Conservation (phyloP, 2,329 filamentous ascomycete genomes). For the Rutstroemia sp. region DNA sequence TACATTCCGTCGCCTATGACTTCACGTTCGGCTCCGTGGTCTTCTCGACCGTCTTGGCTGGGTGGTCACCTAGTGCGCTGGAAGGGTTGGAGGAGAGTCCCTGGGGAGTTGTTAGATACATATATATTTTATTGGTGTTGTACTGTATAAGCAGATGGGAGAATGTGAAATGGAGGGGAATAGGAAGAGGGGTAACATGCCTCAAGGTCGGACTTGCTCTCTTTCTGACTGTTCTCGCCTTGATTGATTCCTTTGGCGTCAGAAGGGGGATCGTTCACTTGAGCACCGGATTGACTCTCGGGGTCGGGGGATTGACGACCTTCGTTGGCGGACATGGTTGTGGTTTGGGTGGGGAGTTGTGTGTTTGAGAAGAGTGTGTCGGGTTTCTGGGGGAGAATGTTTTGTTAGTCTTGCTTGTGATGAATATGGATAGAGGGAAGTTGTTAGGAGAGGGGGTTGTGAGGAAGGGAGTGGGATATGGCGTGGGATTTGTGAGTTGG, state of each 20-base stretch:
- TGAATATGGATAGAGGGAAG: neutral
- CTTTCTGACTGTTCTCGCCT: conserved; percentile 41
- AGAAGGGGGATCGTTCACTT: conserved; percentile 52
- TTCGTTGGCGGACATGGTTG: conserved; percentile 41
- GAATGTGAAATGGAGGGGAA: no score
- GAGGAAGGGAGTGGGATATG: no score
- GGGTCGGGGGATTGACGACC: conserved; percentile 75
- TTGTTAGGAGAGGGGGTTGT: no score
- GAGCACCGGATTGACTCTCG: conserved; percentile 56
- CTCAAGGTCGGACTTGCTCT: conserved; percentile 42
- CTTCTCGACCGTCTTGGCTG: conserved; percentile 43
- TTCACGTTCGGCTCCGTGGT: neutral
- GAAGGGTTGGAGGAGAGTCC: conserved; percentile 58
- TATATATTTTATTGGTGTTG: no score
- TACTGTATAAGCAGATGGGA: no score
- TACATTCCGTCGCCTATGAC: neutral
- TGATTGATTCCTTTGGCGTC: conserved; percentile 51
- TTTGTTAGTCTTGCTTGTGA: neutral
- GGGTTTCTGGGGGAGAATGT: neutral
- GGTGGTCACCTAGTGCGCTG: conserved; percentile 52
- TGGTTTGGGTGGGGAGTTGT: neutral
- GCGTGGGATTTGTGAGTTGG: no score
- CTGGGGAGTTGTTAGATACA: conserved; percentile 29
- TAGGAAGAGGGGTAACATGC: conserved; percentile 29
- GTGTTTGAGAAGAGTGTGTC: neutral